Evolutionary conservation across 495 filamentous ascomycete species (phyloP).

Genomic region (Hypoxylon lenormandii): DNA sequence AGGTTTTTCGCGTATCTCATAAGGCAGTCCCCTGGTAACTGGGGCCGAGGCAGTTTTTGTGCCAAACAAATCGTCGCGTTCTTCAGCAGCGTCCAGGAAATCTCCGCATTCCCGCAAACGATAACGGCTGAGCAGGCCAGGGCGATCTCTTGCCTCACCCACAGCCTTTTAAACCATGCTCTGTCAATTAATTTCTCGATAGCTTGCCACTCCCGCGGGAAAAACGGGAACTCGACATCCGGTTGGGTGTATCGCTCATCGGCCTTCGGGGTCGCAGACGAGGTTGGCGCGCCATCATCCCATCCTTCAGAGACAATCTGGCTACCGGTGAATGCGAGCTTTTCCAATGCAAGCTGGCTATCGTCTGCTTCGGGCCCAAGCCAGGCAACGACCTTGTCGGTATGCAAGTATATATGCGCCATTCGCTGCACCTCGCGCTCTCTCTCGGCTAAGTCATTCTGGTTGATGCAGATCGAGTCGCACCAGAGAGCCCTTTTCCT

Average conservation of each 20-base stretch:
- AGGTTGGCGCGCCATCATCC: background rate
- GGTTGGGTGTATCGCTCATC: background rate
- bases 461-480: slow-evolving; percentile 40
- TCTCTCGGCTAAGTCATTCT: slow-evolving; percentile 25
- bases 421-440: slow-evolving; percentile 4
- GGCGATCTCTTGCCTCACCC: slow-evolving; percentile 21
- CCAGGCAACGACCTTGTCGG: background rate
- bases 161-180: slow-evolving; percentile 20
- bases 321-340: background rate
- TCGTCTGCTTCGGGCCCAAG: slow-evolving; percentile 1
- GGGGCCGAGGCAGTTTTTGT: background rate
- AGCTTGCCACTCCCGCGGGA: background rate
- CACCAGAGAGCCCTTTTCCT: slow-evolving; percentile 27
- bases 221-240: slow-evolving; percentile 6
- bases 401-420: slow-evolving; percentile 2
- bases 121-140: background rate
- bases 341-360: slow-evolving; percentile 2
- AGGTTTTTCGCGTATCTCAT: background rate
- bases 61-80: background rate
- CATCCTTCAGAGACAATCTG: slow-evolving; percentile 4
- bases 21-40: background rate
- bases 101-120: slow-evolving; percentile 7
- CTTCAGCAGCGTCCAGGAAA: background rate
- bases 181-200: slow-evolving; percentile 12
- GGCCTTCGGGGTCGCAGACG: background rate